Evolutionary conservation across 108 stramenopile species (phyloP).

Genomic region (Fistulifera pelliculosa): DNA sequence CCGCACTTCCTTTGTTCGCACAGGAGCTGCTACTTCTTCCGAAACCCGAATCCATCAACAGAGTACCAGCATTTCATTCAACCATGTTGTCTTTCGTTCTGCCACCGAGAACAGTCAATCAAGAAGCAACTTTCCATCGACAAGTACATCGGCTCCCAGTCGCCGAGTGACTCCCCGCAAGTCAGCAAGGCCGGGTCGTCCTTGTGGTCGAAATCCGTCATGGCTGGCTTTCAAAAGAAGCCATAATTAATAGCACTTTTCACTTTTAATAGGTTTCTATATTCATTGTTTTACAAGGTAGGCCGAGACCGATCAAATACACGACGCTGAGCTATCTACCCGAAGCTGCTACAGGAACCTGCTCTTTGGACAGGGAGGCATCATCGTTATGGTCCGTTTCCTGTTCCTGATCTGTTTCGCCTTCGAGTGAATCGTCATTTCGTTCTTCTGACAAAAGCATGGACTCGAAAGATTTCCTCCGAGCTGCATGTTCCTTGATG

Average conservation of each 20-base stretch:
- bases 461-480: constrained; percentile 41
- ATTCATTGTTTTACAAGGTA: not conserved
- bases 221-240: constrained; percentile 5
- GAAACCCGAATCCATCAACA: constrained; percentile 12
- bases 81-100: constrained; percentile 48
- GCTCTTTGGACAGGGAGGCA: too few species aligned
- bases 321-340: too few species aligned
- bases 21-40: constrained; percentile 6
- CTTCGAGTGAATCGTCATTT: too few species aligned
- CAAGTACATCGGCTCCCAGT: not conserved
- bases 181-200: not conserved
- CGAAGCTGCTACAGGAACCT: too few species aligned
- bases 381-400: too few species aligned
- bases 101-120: not conserved
- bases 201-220: constrained; percentile 5
- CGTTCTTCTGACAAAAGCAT: too few species aligned
- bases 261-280: not conserved
- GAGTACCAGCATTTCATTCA: constrained; percentile 54
- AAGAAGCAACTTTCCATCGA: not conserved
- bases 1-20: constrained; percentile 55
- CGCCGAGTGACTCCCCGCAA: not conserved
- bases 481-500: constrained; percentile 69
- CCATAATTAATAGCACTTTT: not conserved
- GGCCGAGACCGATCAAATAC: too few species aligned
- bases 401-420: too few species aligned